A percentile compares a stretch with the other conserved stretches of the same genome.
phyloP scores from a whole-genome alignment of 148 eudicot species.

The Dianthus caryophyllus region DNA sequence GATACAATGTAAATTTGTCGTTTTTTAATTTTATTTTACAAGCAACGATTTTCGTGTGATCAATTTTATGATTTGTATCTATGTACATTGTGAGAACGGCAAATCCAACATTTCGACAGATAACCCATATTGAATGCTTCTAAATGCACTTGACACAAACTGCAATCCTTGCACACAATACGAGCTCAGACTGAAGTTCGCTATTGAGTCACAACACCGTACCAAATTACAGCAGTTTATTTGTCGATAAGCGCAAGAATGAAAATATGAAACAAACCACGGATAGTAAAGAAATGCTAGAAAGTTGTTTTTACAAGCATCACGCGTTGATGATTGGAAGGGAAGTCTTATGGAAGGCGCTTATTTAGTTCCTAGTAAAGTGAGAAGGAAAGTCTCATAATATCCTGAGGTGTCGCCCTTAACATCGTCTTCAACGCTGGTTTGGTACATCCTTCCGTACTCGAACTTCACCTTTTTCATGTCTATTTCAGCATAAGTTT shows the following conservation, averaged over 20 bases:
- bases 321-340: not conserved
- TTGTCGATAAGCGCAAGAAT: too few relatives aligned
- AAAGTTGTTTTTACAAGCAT: not conserved
- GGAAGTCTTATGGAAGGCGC: not conserved
- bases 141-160: not conserved
- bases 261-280: too few relatives aligned
- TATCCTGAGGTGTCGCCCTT: conserved; percentile 67
- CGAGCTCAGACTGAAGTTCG: too few relatives aligned
- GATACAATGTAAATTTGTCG: too few relatives aligned
- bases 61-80: too few relatives aligned
- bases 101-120: too few relatives aligned
- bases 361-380: conserved; percentile 51
- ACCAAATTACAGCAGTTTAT: too few relatives aligned
- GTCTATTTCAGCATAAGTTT: conserved; percentile 72
- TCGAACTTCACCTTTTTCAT: conserved; percentile 51
- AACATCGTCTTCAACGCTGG: conserved; percentile 51
- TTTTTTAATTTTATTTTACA: too few relatives aligned
- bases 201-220: too few relatives aligned
- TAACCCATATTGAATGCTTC: too few relatives aligned
- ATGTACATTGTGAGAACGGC: too few relatives aligned
- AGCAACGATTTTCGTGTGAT: not conserved
- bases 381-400: conserved; percentile 55
- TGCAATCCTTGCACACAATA: not conserved
- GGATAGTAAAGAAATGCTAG: conserved; percentile 11
- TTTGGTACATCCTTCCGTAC: conserved; percentile 37